These are phyloP conservation scores for Boletus speciosus DNA, from an alignment of 768 basidiomycete genomes.

Conservation along the genomic window DNA sequence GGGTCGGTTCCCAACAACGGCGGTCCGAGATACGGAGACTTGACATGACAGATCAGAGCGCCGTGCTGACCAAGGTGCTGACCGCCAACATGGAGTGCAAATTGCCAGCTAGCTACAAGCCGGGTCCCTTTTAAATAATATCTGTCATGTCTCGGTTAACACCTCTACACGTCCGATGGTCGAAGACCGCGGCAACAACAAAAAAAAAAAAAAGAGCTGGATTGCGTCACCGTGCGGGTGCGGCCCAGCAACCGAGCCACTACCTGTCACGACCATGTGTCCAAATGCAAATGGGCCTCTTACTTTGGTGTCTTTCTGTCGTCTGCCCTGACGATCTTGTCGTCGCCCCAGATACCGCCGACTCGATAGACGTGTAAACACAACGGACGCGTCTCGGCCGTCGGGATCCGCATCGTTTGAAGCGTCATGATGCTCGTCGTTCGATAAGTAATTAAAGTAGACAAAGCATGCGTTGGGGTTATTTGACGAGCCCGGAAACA, in stretches of 20 bases:
- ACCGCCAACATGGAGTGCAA: conserved; percentile 19
- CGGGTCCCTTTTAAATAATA: conserved; percentile 26
- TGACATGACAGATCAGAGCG: conserved; percentile 20
- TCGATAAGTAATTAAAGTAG: not conserved
- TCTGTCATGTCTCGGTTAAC: conserved; percentile 9
- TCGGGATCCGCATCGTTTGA: not conserved
- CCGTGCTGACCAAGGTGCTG: conserved; percentile 19
- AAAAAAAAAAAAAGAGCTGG: not conserved
- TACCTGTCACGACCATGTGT: too few relatives aligned
- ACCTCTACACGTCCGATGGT: not conserved
- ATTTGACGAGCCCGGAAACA: not conserved
- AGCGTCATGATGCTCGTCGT: not conserved
- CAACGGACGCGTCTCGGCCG: conserved; percentile 4
- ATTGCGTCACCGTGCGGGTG: too few relatives aligned
- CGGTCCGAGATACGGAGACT: conserved; percentile 29
- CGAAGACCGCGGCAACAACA: too few relatives aligned
- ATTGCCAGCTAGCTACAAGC: conserved; percentile 17
- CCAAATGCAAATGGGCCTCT: not conserved
- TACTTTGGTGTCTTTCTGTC: conserved; percentile 26
- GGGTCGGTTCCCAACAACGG: conserved; percentile 10
- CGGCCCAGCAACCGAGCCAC: not conserved
- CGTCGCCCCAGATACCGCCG: conserved; percentile 28
- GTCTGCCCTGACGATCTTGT: conserved; percentile 27
- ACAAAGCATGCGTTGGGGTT: not conserved
- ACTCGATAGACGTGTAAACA: conserved; percentile 28